Evolutionary conservation across 2,329 filamentous ascomycete species (phyloP), one percentile per base, ranked within the genome.

Genomic region (Orbilia quercus): DNA sequence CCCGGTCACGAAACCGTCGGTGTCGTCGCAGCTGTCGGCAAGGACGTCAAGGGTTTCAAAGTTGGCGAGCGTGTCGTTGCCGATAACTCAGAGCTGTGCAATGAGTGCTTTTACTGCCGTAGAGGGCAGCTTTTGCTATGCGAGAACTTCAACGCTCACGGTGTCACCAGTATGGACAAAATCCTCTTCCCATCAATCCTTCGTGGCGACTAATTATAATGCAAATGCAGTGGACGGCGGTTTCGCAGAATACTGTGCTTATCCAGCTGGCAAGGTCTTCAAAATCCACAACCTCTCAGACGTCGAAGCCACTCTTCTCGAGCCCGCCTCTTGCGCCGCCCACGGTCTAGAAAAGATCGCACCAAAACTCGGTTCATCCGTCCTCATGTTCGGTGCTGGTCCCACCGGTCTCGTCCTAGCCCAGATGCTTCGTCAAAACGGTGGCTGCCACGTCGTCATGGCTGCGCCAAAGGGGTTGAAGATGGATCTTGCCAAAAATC

Each of bases 51-150:
- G 76, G 84, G 82, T 45, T 87, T 90, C 80, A 78, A 83, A 54
- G 78, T 90, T 63, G 87, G 88, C 62, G 87, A 89, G 77, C 85
- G 87, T 50, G 88, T 90, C 34, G 86, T 85, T 66, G 87, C 85
- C 36, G 86, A 88, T 77, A 88, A 88, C 79, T 85, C 86, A 14
- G 86, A 90, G 79, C 85, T 90, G 45, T 91, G 89, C 80, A 86
- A 86, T 53, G 85, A 88, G 80, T 91, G 89, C 82, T 90, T 89
- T 83, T 90, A 90, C 82, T 91, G 89, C 82, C 86, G 87, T 75
- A 86, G 88, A 65, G 88, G 89, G 58, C 84, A 90, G 79, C 83
- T 86, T 28, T 81, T 91, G 50, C 85, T 90, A 64, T 91, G 89
- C 80, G 88, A 90, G 80, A 84, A 89, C 79, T 88, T 89, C 80